Base-by-base conservation (phyloP, 306 rosid species). In the Prinsepia uniflora region DNA sequence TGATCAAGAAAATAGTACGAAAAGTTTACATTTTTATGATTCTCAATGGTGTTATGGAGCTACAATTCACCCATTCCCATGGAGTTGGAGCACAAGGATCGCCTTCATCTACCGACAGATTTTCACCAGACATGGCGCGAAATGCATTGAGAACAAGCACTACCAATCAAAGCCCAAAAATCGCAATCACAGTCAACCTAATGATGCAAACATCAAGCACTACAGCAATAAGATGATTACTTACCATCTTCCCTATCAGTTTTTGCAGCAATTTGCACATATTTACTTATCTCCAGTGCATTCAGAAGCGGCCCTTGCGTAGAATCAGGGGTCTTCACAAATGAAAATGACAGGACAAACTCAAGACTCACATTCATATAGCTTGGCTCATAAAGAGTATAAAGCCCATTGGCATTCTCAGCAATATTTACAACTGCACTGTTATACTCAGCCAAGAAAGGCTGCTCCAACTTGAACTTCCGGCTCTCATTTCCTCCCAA, bases 311-410 rank as follows among this genome's bases (percentile, higher is more conserved):
- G 98, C 43, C 98, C 98, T 73, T 54, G 81, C 52, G 89, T 84
- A 18, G 98, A 93, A 81, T 88, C 97, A 24, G 78, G 75, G 63
- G 98, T 93, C 89, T 70, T 85, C 56, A 36, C 85, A 49, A 90
- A 93, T 67, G 92, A 79, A 82, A 93, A 93, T 1, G 96, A 83
- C 64, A 93, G 90, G 80, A 93, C 97, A 65, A 90, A 93, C 15
- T 89, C 83, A 74, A 93, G 72, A 69, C 84, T 86, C 78, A 87
- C 97, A 74, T 90, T 93, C 97, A 93, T 90, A 78, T 93, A 93
- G 77, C 98, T 93, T 24, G 97, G 98, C 76, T 93, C 98, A 74
- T 93, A 93, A 80, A 93, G 97, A 57, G 86, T 90, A 84, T 83
- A 93, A 75, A 85, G 86, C 47, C 94, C 96, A 77, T 93, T 90